A percentile compares a stretch with the other conserved stretches of the same genome.
Conservation (phyloP, 306 rosid genomes). For the cucumber (Cucumis sativus) region Cucumber_9930_V3 NC_026658.2:25220501-25221000, state of each 20-base stretch:
- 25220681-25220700: conserved; percentile 20
- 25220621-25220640: conserved; percentile 97
- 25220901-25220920: neutral
- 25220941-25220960: neutral
- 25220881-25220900: neutral
- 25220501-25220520: neutral
- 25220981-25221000: neutral
- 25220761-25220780: neutral
- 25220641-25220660: conserved; percentile 92
- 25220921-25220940: neutral
- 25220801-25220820: neutral
- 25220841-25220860: neutral
- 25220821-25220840: neutral
- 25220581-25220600: conserved; percentile 98
- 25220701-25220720: neutral
- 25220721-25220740: neutral
- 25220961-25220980: neutral
- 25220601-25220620: conserved; percentile 97
- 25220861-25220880: neutral
- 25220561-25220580: conserved; percentile 32
- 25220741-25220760: neutral
- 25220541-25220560: conserved; percentile 4
- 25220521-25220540: neutral
- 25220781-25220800: neutral
- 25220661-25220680: conserved; percentile 64